Conservation (phyloP, 371 early-diverging fungal genomes). For the Mortierella sp. region DNA sequence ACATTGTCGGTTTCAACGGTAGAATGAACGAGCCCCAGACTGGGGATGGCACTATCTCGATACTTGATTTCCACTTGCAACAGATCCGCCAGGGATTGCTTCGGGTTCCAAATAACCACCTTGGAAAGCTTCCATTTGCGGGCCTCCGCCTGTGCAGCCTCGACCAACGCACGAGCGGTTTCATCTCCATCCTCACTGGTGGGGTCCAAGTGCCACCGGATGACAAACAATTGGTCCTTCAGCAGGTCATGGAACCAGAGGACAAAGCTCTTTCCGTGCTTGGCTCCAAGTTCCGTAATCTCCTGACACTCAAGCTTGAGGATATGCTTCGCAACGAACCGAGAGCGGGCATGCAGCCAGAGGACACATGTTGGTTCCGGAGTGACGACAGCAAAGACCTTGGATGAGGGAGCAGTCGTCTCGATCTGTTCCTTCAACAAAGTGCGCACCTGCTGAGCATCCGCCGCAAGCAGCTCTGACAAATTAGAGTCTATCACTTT, state of each 20-base stretch:
- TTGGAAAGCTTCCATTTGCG: slow-evolving; percentile 30
- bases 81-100: slow-evolving; percentile 24
- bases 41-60: slow-evolving; percentile 29
- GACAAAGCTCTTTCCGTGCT: slow-evolving; percentile 31
- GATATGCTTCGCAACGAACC: slow-evolving; percentile 21
- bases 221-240: slow-evolving; percentile 23
- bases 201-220: slow-evolving; percentile 39
- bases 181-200: slow-evolving; percentile 5
- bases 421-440: slow-evolving; percentile 10
- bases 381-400: slow-evolving; percentile 20
- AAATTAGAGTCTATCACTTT: slow-evolving; percentile 20
- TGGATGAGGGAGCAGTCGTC: not conserved
- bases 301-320: slow-evolving; percentile 4
- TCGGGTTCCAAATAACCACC: slow-evolving; percentile 45
- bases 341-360: slow-evolving; percentile 37
- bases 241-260: slow-evolving; percentile 40
- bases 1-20: slow-evolving; percentile 15
- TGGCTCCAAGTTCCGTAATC: slow-evolving; percentile 22
- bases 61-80: slow-evolving; percentile 18
- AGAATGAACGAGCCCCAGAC: slow-evolving; percentile 26
- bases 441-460: slow-evolving; percentile 27
- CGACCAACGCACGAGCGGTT: slow-evolving; percentile 20
- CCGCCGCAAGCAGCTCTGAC: slow-evolving; percentile 13
- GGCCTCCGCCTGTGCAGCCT: slow-evolving; percentile 38
- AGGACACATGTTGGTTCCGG: slow-evolving; percentile 34